Percentiles rank a stretch among this genome's conserved stretches.
phyloP scores from a whole-genome alignment of 345 rosid species.

The Lumnitzera littorea region DNA sequence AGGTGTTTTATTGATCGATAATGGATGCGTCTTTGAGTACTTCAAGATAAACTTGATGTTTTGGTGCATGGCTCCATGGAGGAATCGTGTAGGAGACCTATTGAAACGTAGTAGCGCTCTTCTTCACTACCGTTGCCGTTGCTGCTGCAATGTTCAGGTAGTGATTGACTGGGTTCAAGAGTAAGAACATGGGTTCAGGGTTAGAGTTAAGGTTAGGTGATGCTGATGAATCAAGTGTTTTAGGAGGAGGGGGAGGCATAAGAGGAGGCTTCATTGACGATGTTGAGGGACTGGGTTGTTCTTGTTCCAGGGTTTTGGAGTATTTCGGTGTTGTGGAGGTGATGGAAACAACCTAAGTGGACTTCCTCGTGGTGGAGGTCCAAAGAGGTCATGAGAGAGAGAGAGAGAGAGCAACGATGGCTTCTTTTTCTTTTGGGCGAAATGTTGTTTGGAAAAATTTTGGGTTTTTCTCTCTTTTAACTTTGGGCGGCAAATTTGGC shows the following conservation, averaged over 20 bases:
- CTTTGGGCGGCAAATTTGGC: no score
- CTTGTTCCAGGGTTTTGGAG: slow-evolving; percentile 7
- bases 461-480: no score
- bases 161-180: no score
- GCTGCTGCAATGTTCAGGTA: neutral
- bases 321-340: slow-evolving; percentile 1
- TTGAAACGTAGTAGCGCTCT: no score
- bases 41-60: slow-evolving; percentile 57
- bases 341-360: neutral
- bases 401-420: neutral
- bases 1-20: slow-evolving; percentile 47
- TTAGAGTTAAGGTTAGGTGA: neutral
- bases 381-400: slow-evolving; percentile 17
- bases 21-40: slow-evolving; percentile 84
- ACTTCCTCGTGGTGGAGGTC: slow-evolving; percentile 24
- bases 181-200: slow-evolving; percentile 3
- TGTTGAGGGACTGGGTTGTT: neutral
- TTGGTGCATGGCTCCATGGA: slow-evolving; percentile 80
- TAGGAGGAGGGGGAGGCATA: slow-evolving; percentile 54
- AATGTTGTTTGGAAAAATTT: no score
- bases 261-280: slow-evolving; percentile 17
- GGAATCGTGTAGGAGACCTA: slow-evolving; percentile 75
- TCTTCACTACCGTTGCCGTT: neutral
- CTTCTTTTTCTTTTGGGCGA: no score
- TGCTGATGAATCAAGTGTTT: slow-evolving; percentile 15